Evolutionary conservation across 208 protist species (phyloP), one percentile per base, ranked within the genome.

Genomic region (Wallacemonas sp.): DNA sequence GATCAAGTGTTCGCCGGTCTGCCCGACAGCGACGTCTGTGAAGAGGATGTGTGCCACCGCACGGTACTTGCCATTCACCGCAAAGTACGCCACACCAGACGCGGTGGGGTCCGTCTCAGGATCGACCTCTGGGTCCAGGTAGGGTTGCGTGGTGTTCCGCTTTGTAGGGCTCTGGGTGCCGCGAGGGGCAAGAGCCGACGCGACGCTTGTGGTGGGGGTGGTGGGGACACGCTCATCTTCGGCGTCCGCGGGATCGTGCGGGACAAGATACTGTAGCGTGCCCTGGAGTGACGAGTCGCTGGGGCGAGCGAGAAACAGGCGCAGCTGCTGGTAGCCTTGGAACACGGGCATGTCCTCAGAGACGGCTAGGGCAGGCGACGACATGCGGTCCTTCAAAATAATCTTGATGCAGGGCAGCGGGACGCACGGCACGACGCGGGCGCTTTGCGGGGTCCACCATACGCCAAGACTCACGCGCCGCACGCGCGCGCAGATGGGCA

Each of bases 1-100:
- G 34, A 93, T 55, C 29, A 89, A 76, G 52, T 90, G 78, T 72
- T 93, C 83, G 9, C 87, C 87, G 17, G 63, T 72, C 24, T 76
- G 58, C 19, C 69, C 44, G 19, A 86, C 75, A 8, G 44, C 64
- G 9, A 81, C 36, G 30, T 91, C 69, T 5, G 71, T 54, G 47
- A 93, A 93, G 11, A 49, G 32, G 26, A 56, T 4, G 43, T 47
- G 44, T 2, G 38, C 52, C 30, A 43, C 52, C 5, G 52, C 52
- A 21, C 52, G 26, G 16, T 58, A 2, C n/a, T 9, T 4, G 3
- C 14, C 52, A 30, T 41, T 21, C n/a, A 58, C 23, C 11, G 30
- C 11, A 39, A 61, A 44, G n/a, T 33, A 24, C 41, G 34, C 21
- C 29, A 52, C 6, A 36, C 46, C 41, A 24, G 64, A 48, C 9